These are phyloP conservation scores for Juncus effusus DNA, from an alignment of 176 grass and related monocot genomes.

Conservation along the genomic window DNA sequence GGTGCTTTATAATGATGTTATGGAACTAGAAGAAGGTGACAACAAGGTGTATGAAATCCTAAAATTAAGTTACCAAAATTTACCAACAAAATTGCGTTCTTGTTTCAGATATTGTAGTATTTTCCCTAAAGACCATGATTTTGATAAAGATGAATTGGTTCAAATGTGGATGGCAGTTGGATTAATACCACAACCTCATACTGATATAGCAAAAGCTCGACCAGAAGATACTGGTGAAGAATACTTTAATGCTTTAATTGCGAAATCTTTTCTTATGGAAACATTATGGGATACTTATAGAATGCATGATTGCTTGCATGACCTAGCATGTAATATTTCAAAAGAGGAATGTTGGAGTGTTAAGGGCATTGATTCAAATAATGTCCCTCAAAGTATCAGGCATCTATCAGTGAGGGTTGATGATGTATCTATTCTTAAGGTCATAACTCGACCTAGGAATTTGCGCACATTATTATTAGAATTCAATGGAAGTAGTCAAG, in stretches of 20 bases:
- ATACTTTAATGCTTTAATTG: slow-evolving; percentile 17
- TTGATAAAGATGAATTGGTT: slow-evolving; percentile 6
- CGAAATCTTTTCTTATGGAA: slow-evolving; percentile 39
- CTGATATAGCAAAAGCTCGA: neutral
- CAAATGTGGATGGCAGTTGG: slow-evolving; percentile 32
- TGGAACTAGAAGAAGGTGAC: slow-evolving; percentile 14
- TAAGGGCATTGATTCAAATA: slow-evolving; percentile 8
- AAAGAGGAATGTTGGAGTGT: slow-evolving; percentile 32
- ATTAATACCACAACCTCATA: slow-evolving; percentile 5
- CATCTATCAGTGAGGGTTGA: slow-evolving; percentile 2
- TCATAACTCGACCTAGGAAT: neutral
- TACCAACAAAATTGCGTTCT: slow-evolving; percentile 28
- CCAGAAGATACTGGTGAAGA: slow-evolving; percentile 9
- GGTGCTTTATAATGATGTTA: slow-evolving; percentile 7
- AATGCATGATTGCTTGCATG: slow-evolving; percentile 40
- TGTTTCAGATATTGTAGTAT: slow-evolving; percentile 47
- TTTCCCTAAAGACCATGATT: slow-evolving; percentile 22
- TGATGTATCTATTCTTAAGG: slow-evolving; percentile 7
- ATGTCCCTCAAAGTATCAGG: slow-evolving; percentile 5
- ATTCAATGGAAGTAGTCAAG: neutral
- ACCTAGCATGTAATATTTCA: slow-evolving; percentile 30
- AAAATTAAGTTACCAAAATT: slow-evolving; percentile 33
- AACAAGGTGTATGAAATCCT: slow-evolving; percentile 23
- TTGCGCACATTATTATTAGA: neutral
- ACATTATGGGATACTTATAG: neutral